Base-by-base conservation (phyloP, 306 rosid genomes). In the Acacia melanoxylon region DNA sequence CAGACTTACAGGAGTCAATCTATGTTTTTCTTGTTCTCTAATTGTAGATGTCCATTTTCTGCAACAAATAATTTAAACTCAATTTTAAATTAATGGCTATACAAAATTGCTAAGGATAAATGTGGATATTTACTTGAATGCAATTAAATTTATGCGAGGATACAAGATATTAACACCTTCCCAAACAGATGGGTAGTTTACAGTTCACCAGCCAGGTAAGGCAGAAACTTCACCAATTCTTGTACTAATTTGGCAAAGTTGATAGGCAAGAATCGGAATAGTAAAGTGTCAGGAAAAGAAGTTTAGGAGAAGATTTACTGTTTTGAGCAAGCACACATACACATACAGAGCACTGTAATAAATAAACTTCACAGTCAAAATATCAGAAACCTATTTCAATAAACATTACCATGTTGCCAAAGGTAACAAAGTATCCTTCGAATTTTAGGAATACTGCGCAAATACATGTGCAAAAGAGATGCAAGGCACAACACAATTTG, bases 1-100 rank as follows among this genome's bases (percentile, higher is more conserved):
- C 62, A 81, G 86, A 87, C 99, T 91, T 86, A 95, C 98, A 68
- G 97, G 94, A 86, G 97, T 78, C 86, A 93, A 78, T 82, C 94
- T 93, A 90, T 92, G 84, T 67, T 86, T 91, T 87, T 95, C 99
- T 79, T 87, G 90, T 69, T 92, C 99, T 86, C 92, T 87, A 44
- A 91, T 70, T 56, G 93, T 87, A 82, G 99, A 84, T 77, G 88
- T 89, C 99, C 98, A 95, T 86, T 95, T 95, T 85, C 99, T 95
- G 93, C 86, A 86, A 83, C 69, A 86, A 84, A 71, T 82, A 82
- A 81, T 45, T 79, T 78, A 86, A 70, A 63, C n/a, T 5, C 72
- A 76, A 54, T 75, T 82, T 62, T 14, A 76, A 76, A 80, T 58
- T 49, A 16, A 44, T 42, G 45, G 56, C 51, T 31, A 80, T 42